Evolutionary conservation across 345 rosid genomes (phyloP).

Genomic region (Cochlearia excelsa): DNA sequence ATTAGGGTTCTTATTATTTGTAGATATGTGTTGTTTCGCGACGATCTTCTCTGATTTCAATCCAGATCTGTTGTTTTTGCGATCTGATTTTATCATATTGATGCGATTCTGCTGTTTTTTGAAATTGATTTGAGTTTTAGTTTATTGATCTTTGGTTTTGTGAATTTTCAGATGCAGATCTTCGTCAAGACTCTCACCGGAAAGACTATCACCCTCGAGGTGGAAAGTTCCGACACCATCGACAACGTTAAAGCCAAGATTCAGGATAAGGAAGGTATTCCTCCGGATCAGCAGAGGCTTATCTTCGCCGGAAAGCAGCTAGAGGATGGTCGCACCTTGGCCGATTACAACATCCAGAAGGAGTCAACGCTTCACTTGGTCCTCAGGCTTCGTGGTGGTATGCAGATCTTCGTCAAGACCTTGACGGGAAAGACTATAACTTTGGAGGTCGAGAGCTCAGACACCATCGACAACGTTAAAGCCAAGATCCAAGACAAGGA

Average conservation of each 20-base stretch:
- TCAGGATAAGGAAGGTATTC: slow-evolving; percentile 24
- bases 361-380: slow-evolving; percentile 25
- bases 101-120: not conserved
- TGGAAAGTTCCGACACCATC: slow-evolving; percentile 30
- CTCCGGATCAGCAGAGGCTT: slow-evolving; percentile 34
- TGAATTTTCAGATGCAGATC: slow-evolving; percentile 36
- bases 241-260: slow-evolving; percentile 29
- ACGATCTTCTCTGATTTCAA: not conserved
- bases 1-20: not conserved
- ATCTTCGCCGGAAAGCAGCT: slow-evolving; percentile 28
- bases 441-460: slow-evolving; percentile 41
- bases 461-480: slow-evolving; percentile 44
- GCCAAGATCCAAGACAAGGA: slow-evolving; percentile 45
- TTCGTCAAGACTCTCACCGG: slow-evolving; percentile 35
- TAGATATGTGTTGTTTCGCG: not conserved
- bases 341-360: slow-evolving; percentile 24
- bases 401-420: slow-evolving; percentile 38
- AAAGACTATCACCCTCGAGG: slow-evolving; percentile 31
- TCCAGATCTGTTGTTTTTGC: not conserved
- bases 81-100: not conserved
- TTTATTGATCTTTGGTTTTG: not conserved
- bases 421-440: slow-evolving; percentile 41
- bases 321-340: slow-evolving; percentile 8
- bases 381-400: slow-evolving; percentile 23
- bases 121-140: not conserved